Percentiles rank a stretch among this genome's conserved stretches.
Conservation (phyloP, 23 red algal species). For the Cyanidium caldarium region DNA sequence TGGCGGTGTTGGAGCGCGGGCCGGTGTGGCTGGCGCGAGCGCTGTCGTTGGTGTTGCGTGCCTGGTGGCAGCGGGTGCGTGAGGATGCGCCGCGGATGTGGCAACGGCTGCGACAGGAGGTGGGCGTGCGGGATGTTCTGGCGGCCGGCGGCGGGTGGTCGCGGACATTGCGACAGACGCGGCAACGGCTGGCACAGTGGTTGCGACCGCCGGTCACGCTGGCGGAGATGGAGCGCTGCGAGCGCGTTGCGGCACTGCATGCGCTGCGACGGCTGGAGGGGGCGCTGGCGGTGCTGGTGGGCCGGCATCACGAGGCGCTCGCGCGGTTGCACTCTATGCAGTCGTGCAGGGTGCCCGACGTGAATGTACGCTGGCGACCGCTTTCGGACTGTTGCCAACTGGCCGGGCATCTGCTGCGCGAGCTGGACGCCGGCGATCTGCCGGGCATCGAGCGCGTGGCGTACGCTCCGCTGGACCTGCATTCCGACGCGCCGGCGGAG, state of each 20-base stretch:
- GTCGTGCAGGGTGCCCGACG: neutral
- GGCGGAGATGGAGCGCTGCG: neutral
- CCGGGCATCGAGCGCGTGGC: neutral
- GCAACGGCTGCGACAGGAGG: too few relatives aligned
- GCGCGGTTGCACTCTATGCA: neutral
- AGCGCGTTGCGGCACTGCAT: neutral
- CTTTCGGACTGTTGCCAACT: neutral
- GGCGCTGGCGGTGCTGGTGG: neutral
- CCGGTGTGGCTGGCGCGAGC: neutral
- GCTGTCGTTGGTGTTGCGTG: neutral
- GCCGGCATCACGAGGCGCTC: neutral
- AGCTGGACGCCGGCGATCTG: neutral
- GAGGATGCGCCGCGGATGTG: too few relatives aligned
- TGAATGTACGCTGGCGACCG: neutral
- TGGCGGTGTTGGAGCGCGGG: neutral
- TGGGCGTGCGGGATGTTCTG: too few relatives aligned
- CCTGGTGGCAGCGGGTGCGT: too few relatives aligned
- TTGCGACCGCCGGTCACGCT: neutral
- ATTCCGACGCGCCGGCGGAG: neutral
- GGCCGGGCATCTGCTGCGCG: neutral
- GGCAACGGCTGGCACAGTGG: neutral
- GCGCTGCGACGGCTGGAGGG: neutral
- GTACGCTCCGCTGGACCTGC: neutral
- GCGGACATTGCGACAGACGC: neutral
- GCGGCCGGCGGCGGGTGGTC: neutral